phyloP scores from a whole-genome alignment of 257 asterid species.

The Solanum tacnaense region DNA sequence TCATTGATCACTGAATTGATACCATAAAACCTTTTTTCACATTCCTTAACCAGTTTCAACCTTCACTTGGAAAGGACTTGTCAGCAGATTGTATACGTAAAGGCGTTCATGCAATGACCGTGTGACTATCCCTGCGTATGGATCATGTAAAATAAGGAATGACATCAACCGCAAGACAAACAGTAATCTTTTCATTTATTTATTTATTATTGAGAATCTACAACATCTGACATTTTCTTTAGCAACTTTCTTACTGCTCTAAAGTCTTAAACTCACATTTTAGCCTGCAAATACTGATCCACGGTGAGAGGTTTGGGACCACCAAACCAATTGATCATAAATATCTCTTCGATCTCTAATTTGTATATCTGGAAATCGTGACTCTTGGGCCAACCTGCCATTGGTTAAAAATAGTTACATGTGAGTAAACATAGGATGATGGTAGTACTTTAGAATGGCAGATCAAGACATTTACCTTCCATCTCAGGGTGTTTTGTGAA shows the following conservation, averaged over 20 bases:
- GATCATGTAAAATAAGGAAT: neutral
- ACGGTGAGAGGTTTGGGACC: slow-evolving; percentile 91
- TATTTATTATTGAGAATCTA: neutral
- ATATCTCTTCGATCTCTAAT: slow-evolving; percentile 58
- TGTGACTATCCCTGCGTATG: neutral
- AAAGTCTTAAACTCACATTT: slow-evolving; percentile 45
- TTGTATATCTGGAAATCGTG: slow-evolving; percentile 71
- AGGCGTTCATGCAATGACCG: neutral
- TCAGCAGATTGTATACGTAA: neutral
- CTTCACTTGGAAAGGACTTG: neutral
- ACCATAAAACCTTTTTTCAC: neutral
- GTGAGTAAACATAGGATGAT: neutral
- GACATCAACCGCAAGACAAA: neutral
- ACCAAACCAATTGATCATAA: slow-evolving; percentile 87
- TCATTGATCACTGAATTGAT: neutral
- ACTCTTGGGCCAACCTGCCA: slow-evolving; percentile 78
- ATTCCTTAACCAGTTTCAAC: neutral
- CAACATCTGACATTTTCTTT: neutral
- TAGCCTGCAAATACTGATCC: slow-evolving; percentile 55
- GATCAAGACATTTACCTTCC: slow-evolving; percentile 35
- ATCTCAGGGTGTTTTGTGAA: slow-evolving; percentile 77
- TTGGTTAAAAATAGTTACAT: neutral
- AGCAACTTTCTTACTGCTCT: neutral
- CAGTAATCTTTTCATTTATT: neutral
- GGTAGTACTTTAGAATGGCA: neutral